These are phyloP conservation scores for Deinandra increscens DNA, from an alignment of 129 eudicot genomes.

Conservation along the genomic window DNA sequence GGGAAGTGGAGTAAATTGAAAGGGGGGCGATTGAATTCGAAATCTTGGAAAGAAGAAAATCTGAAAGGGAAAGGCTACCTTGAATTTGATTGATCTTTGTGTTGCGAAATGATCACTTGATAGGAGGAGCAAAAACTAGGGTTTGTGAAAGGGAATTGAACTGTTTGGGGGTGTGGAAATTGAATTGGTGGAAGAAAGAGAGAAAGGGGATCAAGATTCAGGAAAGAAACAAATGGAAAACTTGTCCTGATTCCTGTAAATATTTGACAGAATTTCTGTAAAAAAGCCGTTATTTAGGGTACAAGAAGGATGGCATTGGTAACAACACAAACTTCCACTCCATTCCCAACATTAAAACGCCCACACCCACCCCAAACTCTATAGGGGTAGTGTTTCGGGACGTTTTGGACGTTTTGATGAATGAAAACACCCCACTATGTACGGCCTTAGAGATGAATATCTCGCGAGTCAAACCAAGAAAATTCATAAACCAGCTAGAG, in stretches of 20 bases:
- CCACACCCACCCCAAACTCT: too few species aligned
- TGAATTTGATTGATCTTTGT: not conserved
- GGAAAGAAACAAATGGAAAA: constrained; percentile 33
- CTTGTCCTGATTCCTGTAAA: constrained; percentile 22
- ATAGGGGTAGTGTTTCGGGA: too few species aligned
- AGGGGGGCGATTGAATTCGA: constrained; percentile 13
- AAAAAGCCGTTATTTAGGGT: constrained; percentile 30
- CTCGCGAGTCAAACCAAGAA: too few species aligned
- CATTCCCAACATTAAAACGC: too few species aligned
- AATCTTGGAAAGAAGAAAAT: not conserved
- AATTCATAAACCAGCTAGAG: too few species aligned
- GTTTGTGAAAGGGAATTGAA: constrained; percentile 26
- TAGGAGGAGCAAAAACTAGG: constrained; percentile 19
- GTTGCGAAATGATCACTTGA: constrained; percentile 4
- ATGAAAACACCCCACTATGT: too few species aligned
- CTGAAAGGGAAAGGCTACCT: constrained; percentile 32
- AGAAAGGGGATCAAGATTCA: constrained; percentile 32
- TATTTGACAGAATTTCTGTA: constrained; percentile 30
- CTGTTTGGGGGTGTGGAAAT: constrained; percentile 23
- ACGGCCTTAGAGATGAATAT: too few species aligned
- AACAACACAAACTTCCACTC: too few species aligned
- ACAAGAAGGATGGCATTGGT: constrained; percentile 1
- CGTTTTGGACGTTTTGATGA: too few species aligned
- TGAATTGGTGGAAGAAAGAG: constrained; percentile 11
- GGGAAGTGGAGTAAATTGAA: not conserved